Base-by-base conservation (phyloP, 768 basidiomycete genomes). In the Rhizopogon vinicolor region DNA sequence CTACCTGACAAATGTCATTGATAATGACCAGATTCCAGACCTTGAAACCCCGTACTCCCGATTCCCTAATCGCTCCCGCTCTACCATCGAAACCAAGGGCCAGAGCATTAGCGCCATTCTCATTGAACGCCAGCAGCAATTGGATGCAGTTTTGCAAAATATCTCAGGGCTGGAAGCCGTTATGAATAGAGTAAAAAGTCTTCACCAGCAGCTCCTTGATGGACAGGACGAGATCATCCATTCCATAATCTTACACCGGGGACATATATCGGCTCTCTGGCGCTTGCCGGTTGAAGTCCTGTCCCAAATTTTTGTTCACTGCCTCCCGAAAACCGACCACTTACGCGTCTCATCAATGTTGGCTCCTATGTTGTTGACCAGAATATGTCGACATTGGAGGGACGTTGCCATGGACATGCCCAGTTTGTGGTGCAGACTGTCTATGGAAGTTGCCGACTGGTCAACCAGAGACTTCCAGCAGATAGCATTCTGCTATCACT, bases 341-440 rank as follows among this genome's bases (percentile, higher is more conserved):
- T 58, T 64, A 31, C 70, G 70, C 45, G 65, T 63, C n/a, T 59
- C 66, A 31, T 51, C 57, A 13, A 37, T n/a, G 3, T 57, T 62
- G 1, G 72, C 71, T 0, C 78, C 79, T 13, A 57, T 76, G 41
- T 45, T 76, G 6, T 58, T 81, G 19, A 66, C 73, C 22, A 63
- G 64, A 40, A 73, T 82, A 12, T 78, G 75, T 57, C 64, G 64
- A 2, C 55, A 66, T 2, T 82, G 81, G 81, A 72, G 72, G 57
- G 53, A 63, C 6, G 53, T 80, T 13, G 74, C 67, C 22, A 45
- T 68, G 63, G 9, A 66, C 6, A 75, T 75, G 0, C 76, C 81
- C 7, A 69, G 67, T 50, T 63, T 83, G 28, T 83, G 81, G 81
- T 73, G 75, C 10, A 71, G 74, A 1, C 76, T 83, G 6, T 61